Conservation (phyloP, 73 alveolate genomes). For the Paramecium pentaurelia region DNA sequence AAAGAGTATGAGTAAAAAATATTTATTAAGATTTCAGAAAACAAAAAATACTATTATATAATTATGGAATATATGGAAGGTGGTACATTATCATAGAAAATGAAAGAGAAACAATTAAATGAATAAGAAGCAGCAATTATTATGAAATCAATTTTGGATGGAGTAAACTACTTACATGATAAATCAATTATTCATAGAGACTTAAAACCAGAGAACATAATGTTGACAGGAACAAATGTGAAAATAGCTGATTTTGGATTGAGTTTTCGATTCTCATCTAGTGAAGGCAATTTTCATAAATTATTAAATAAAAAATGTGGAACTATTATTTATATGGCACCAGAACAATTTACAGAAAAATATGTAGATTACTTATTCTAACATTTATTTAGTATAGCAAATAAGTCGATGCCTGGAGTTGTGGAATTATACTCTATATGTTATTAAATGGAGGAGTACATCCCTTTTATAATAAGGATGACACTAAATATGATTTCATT, state of each 20-base stretch:
- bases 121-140: conserved; percentile 52
- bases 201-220: conserved; percentile 76
- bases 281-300: conserved; percentile 28
- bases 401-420: conserved; percentile 81
- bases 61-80: conserved; percentile 85
- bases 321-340: conserved; percentile 91
- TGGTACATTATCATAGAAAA: conserved; percentile 68
- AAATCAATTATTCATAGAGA: conserved; percentile 76
- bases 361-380: background rate
- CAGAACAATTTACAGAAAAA: conserved; percentile 76
- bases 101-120: conserved; percentile 29
- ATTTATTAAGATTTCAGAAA: conserved; percentile 38
- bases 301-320: conserved; percentile 62
- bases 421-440: conserved; percentile 80
- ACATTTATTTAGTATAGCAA: conserved; percentile 64
- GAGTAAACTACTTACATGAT: conserved; percentile 57
- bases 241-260: conserved; percentile 85
- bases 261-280: conserved; percentile 3
- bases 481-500: conserved; percentile 61
- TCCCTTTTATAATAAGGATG: conserved; percentile 72
- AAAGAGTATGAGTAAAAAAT: conserved; percentile 19
- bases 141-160: conserved; percentile 58
- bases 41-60: conserved; percentile 46
- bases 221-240: conserved; percentile 19
- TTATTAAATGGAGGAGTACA: conserved; percentile 76